Conservation (phyloP, 352 stramenopile genomes). For the Phytophthora fragariaefolia region DNA sequence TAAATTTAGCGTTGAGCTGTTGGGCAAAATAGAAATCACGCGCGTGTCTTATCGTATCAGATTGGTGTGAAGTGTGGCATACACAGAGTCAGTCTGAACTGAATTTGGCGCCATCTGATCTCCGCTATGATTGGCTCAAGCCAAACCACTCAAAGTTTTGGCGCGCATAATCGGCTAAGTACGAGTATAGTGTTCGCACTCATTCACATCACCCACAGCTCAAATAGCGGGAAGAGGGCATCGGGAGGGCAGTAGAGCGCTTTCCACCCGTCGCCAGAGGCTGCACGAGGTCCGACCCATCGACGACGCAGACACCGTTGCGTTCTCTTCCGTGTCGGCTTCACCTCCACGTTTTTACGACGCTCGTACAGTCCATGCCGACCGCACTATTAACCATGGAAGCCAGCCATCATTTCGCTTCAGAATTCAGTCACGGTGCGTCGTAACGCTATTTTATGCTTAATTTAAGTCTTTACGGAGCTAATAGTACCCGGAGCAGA, state of each 20-base stretch:
- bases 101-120: constrained; percentile 40
- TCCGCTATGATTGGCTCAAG: constrained; percentile 20
- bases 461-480: constrained; percentile 2
- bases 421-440: constrained; percentile 33
- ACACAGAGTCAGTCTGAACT: constrained; percentile 6
- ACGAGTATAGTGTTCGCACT: constrained; percentile 12
- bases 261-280: constrained; percentile 4
- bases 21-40: no score
- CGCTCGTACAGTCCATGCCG: constrained; percentile 28
- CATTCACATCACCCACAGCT: constrained; percentile 16
- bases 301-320: not conserved
- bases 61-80: constrained; percentile 7
- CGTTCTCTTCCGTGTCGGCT: constrained; percentile 7
- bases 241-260: not conserved
- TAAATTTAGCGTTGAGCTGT: no score
- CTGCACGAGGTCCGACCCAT: not conserved
- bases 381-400: constrained; percentile 37
- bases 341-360: constrained; percentile 4
- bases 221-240: constrained; percentile 25
- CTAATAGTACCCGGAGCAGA: constrained; percentile 23
- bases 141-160: constrained; percentile 35
- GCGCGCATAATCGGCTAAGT: constrained; percentile 40
- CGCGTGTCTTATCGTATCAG: constrained; percentile 14
- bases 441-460: not conserved
- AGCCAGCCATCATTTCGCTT: constrained; percentile 31